These are phyloP conservation scores for Trichoderma sp. DNA, from an alignment of 2,329 filamentous ascomycete species.

Conservation along the genomic window DNA sequence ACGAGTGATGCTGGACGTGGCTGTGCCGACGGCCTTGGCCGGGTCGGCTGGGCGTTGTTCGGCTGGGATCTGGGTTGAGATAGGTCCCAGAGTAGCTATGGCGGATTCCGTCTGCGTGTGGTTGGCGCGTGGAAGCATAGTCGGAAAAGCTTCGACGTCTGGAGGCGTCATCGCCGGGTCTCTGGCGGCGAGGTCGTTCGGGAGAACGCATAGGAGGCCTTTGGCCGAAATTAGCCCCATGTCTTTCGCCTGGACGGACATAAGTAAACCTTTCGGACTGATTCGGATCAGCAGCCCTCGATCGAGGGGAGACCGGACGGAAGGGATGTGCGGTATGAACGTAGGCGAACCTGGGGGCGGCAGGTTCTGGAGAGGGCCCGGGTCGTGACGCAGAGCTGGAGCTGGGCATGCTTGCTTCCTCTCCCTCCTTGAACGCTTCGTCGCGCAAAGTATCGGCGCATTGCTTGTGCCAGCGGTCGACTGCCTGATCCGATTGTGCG, in stretches of 20 bases:
- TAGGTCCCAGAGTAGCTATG: constrained; percentile 35
- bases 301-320: constrained; percentile 32
- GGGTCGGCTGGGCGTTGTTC: constrained; percentile 33
- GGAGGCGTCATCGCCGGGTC: constrained; percentile 43
- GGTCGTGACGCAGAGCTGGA: constrained; percentile 26
- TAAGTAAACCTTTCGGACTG: constrained; percentile 42
- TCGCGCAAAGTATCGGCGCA: constrained; percentile 65
- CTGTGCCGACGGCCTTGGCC: constrained; percentile 48
- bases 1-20: constrained; percentile 48
- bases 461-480: constrained; percentile 80
- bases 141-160: constrained; percentile 56
- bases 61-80: constrained; percentile 38
- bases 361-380: constrained; percentile 33
- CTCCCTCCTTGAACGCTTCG: constrained; percentile 51
- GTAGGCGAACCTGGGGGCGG: constrained; percentile 42
- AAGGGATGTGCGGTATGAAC: constrained; percentile 37
- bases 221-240: constrained; percentile 28
- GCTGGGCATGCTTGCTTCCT: constrained; percentile 41
- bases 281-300: constrained; percentile 35
- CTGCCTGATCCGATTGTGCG: constrained; percentile 70
- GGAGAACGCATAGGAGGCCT: constrained; percentile 38
- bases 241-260: constrained; percentile 44
- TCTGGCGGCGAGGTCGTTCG: constrained; percentile 39
- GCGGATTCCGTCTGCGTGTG: constrained; percentile 31
- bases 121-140: constrained; percentile 43